Evolutionary conservation across 2,329 filamentous ascomycete species (phyloP), one percentile per base, ranked within the genome.

Genomic region (Calycina herbarum): DNA sequence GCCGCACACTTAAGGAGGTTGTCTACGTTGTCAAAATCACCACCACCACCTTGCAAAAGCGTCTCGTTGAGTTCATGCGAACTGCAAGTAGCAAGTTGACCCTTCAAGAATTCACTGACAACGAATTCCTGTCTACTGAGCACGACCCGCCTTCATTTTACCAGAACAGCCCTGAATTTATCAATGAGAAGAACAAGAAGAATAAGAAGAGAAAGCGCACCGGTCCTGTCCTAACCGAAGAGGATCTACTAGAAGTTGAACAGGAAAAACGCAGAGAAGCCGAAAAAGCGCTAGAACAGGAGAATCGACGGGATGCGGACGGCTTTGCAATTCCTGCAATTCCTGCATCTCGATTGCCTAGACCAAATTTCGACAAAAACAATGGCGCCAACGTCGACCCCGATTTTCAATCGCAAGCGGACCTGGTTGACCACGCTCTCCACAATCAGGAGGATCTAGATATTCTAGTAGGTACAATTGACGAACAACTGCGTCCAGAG

Each of bases 21-120:
- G 94, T 98, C n/a, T 98, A 97, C 76, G 92, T 97, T 45, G 94
- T 97, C 76, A 98, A 97, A 76, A 94, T 98, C 61, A 96, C 94
- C 54, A 96, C 96, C 70, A 86, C 93, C 67, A 99, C 95, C 7
- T 93, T 99, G 67, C 91, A 93, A 74, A 92, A 94, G 76, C 93
- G 95, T 68, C 81, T 99, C 10, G 89, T 94, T 70, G 95, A 99
- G 75, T 99, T 98, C 79, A 93, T 92, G 69, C 85, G 89, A 38
- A 97, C 94, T 0, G 90, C 92, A 68, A 93, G 90, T 67, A 93
- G 93, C 70, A 86, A 87, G 61, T 85, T 98, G 78, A 95, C 93
- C 0, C 91, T 99, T 24, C 90, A 94, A 68, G 90, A 97, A 73
- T 97, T 97, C 73, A 83, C 91, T 59, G 85, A 87, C 68, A 82